phyloP scores from a whole-genome alignment of 2,329 filamentous ascomycete genomes.

The Pestalotiopsis sp. region DNA sequence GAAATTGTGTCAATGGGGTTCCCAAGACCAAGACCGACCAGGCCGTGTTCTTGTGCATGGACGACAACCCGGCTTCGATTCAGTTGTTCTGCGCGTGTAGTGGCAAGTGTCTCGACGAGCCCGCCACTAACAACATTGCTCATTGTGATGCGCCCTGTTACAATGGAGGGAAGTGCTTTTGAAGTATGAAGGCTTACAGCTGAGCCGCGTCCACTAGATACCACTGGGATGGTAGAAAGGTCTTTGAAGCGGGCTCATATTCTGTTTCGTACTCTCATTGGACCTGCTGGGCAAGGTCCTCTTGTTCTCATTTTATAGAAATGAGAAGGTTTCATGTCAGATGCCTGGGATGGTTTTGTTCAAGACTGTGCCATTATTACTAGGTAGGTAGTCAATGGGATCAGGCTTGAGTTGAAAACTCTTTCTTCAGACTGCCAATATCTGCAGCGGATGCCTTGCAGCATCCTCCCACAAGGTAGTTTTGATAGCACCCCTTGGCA shows the following conservation, averaged over 20 bases:
- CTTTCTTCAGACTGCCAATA: conserved; percentile 53
- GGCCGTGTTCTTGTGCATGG: conserved; percentile 34
- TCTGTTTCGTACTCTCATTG: background rate
- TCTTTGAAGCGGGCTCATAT: background rate
- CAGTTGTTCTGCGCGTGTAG: conserved; percentile 32
- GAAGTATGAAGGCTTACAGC: background rate
- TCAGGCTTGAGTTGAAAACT: background rate
- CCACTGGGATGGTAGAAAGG: background rate
- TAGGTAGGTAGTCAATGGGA: background rate
- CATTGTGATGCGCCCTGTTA: conserved; percentile 33
- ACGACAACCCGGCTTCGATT: conserved; percentile 30
- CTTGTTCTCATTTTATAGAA: background rate
- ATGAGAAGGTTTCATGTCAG: background rate
- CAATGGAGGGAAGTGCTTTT: conserved; percentile 18
- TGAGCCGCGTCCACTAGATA: background rate
- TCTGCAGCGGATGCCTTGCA: conserved; percentile 63
- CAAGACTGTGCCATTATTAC: background rate
- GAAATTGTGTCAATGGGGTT: conserved; percentile 26
- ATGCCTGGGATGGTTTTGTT: background rate
- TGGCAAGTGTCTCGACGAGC: conserved; percentile 31
- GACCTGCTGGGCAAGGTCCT: background rate
- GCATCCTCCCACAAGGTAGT: conserved; percentile 55
- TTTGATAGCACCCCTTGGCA: conserved; percentile 41
- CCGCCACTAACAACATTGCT: conserved; percentile 31
- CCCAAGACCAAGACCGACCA: conserved; percentile 28